A percentile compares a stretch with the other conserved stretches of the same genome.
These are phyloP conservation scores for Umbelopsis sp. DNA, from an alignment of 192 early-diverging fungal species.

Conservation along the genomic window DNA sequence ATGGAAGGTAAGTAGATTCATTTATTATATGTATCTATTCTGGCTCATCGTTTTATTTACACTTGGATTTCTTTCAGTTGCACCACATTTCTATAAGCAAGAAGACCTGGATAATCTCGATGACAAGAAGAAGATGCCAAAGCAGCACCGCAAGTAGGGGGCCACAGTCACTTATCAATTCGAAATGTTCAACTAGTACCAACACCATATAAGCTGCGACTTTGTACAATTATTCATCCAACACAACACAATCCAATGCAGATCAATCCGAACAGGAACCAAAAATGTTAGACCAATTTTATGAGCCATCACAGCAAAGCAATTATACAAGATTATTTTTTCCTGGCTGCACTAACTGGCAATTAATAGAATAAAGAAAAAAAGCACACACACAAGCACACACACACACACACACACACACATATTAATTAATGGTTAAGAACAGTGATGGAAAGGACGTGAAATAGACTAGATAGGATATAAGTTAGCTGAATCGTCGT, in stretches of 20 bases:
- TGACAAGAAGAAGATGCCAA: slow-evolving; percentile 57
- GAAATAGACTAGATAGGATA: no score
- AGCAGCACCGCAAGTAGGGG: slow-evolving; percentile 26
- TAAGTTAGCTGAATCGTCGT: not conserved
- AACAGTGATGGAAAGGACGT: no score
- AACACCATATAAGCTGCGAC: not conserved
- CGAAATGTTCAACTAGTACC: not conserved
- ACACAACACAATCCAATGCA: not conserved
- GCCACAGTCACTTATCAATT: not conserved
- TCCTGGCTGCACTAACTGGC: not conserved
- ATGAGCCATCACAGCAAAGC: no score
- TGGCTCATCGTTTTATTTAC: not conserved
- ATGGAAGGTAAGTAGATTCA: slow-evolving; percentile 61
- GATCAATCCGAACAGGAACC: no score
- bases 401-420: no score
- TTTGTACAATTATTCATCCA: slow-evolving; percentile 6
- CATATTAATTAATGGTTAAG: no score
- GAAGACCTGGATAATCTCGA: slow-evolving; percentile 60
- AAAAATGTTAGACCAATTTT: slow-evolving; percentile 1
- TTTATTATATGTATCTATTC: not conserved
- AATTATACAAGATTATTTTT: no score
- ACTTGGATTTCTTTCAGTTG: slow-evolving; percentile 45
- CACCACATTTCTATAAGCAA: slow-evolving; percentile 79
- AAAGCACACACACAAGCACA: no score
- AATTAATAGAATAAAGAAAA: slow-evolving; percentile 1